These are phyloP conservation scores for Volutella citrinella DNA, from an alignment of 2,329 filamentous ascomycete species.

Conservation along the genomic window DNA sequence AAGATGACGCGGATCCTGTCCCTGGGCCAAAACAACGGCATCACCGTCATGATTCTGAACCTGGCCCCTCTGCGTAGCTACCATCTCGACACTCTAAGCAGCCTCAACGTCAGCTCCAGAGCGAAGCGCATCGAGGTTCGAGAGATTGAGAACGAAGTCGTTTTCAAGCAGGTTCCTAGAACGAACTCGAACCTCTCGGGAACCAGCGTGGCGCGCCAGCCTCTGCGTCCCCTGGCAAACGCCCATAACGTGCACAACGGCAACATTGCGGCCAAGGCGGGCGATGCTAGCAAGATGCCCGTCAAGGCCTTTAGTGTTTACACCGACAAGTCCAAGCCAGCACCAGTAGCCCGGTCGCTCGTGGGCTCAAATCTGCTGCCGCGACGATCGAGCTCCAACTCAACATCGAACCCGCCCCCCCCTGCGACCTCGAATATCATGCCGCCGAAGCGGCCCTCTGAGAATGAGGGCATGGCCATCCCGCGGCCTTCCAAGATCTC, in stretches of 20 bases:
- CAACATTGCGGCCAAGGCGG: conserved; percentile 40
- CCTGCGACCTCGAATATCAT: too few relatives aligned
- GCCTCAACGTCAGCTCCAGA: conserved; percentile 89
- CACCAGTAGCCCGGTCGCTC: conserved; percentile 29
- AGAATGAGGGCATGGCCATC: conserved; percentile 36
- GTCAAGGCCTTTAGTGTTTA: conserved; percentile 85
- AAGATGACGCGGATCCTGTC: conserved; percentile 97
- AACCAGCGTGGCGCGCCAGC: conserved; percentile 60
- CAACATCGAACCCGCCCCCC: too few relatives aligned
- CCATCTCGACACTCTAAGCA: conserved; percentile 89
- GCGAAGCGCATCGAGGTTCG: conserved; percentile 95
- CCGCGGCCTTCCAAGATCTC: conserved; percentile 47
- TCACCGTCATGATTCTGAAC: conserved; percentile 96
- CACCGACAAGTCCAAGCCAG: conserved; percentile 64
- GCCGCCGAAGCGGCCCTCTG: conserved; percentile 42
- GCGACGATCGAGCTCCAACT: conserved; percentile 21
- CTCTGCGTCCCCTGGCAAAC: conserved; percentile 72
- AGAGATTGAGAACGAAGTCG: conserved; percentile 92
- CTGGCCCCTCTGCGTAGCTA: conserved; percentile 88
- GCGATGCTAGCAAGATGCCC: conserved; percentile 59
- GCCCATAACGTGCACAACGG: conserved; percentile 70
- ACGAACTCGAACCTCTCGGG: conserved; percentile 39
- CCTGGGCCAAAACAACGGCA: conserved; percentile 88
- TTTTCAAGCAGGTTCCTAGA: conserved; percentile 73
- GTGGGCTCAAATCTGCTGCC: conserved; percentile 34